Conservation (phyloP, 2,329 filamentous ascomycete species). For the Colletotrichum magnum region DNA sequence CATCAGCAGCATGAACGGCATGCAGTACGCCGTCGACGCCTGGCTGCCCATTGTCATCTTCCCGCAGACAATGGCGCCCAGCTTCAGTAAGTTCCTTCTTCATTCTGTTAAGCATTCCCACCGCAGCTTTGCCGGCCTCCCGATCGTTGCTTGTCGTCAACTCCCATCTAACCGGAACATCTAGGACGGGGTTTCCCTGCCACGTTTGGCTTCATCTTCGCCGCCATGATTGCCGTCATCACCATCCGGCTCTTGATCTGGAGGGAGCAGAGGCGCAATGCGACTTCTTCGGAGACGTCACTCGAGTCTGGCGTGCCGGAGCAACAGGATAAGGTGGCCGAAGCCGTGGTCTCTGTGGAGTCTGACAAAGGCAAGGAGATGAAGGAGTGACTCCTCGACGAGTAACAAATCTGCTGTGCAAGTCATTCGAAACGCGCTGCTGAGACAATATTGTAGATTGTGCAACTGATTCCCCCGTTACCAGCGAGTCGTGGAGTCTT, state of each 20-base stretch:
- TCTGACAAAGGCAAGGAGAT: neutral
- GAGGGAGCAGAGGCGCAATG: slow-evolving; percentile 29
- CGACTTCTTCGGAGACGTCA: slow-evolving; percentile 2
- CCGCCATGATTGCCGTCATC: slow-evolving; percentile 17
- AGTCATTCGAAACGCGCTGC: no score
- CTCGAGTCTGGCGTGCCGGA: slow-evolving; percentile 5
- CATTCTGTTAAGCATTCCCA: neutral
- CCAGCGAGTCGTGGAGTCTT: no score
- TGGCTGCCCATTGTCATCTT: slow-evolving; percentile 34
- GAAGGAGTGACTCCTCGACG: neutral
- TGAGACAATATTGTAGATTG: no score
- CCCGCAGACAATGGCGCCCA: slow-evolving; percentile 25
- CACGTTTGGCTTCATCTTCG: slow-evolving; percentile 38
- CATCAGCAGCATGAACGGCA: slow-evolving; percentile 48
- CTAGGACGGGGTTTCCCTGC: slow-evolving; percentile 37
- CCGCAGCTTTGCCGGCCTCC: no score
- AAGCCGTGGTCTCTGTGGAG: neutral
- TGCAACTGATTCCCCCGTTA: no score
- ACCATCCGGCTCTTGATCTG: slow-evolving; percentile 18
- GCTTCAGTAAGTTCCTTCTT: slow-evolving; percentile 12
- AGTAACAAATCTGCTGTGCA: no score
- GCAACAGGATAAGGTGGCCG: neutral
- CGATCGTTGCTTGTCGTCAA: no score
- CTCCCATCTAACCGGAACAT: neutral
- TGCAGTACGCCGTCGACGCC: slow-evolving; percentile 31